Base-by-base conservation (phyloP, 1,284 basidiomycete genomes). In the Ganoderma boninense region DNA sequence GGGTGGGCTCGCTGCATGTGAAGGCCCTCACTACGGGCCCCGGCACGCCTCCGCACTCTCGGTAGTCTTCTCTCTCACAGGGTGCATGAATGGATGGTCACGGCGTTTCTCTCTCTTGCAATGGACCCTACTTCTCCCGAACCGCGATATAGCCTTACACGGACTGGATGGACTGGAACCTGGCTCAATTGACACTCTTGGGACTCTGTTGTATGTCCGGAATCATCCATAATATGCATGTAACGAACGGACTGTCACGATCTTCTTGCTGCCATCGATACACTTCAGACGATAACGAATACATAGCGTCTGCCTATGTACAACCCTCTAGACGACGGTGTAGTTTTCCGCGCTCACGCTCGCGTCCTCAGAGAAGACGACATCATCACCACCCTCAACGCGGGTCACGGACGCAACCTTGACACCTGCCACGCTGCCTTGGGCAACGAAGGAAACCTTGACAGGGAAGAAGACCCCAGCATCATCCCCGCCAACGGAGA, bases 381-480 rank as follows among this genome's bases (percentile, higher is more conserved):
- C 86, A 4, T 88, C 85, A 26, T 89, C 90, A 8, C 88, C 91
- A 29, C 85, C 87, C 11, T 87, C 90, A 26, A 90, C 82, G 68
- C 86, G 85, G 13, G 84, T 86, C 40, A 93, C 90, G 61, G 81
- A 84, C 0, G 83, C 87, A 29, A 95, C 86, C 54, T 84, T 85
- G 43, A 97, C 85, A 61, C 94, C 92, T 0, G 92, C 90, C 69
- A 97, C 81, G 75, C 91, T 95, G 26, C 94, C 94, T 71, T 92
- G 87, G 4, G 90, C 92, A 64, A 93, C 89, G 79, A 99, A 98
- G 16, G 87, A 84, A 11, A 98, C 92, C 56, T 87, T 86, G 71
- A 99, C 95, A 6, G 97, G 97, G 94, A 98, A 99, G 86, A 98
- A 97, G 14, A 89, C 89, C 20, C 91, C 92, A 0, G 87, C 83